Conservation (phyloP, 768 basidiomycete species). For the Gyrodon lividus region DNA sequence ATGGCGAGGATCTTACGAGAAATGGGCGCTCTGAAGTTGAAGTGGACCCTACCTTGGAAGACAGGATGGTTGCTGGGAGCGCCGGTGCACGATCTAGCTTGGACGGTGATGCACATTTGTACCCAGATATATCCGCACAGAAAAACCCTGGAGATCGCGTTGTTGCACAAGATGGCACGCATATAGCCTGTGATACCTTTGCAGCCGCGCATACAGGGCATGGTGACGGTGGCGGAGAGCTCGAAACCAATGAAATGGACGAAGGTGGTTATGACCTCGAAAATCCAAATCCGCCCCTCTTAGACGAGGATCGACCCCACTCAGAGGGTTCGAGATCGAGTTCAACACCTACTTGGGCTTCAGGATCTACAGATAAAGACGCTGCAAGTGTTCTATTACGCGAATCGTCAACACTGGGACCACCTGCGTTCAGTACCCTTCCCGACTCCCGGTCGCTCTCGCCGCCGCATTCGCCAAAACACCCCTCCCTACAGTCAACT, state of each 20-base stretch:
- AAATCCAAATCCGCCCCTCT: background rate
- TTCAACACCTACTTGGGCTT: background rate
- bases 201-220: background rate
- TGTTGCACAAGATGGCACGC: background rate
- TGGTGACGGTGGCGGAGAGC: background rate
- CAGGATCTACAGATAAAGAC: background rate
- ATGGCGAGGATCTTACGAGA: background rate
- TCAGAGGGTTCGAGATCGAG: background rate
- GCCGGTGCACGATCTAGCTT: background rate
- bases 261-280: too few species aligned
- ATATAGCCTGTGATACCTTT: background rate
- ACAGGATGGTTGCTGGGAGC: background rate
- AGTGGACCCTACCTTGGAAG: background rate
- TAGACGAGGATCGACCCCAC: background rate
- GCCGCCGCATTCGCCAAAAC: background rate
- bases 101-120: background rate
- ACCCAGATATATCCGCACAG: background rate
- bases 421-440: constrained; percentile 17
- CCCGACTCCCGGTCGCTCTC: constrained; percentile 21
- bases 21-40: background rate
- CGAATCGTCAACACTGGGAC: constrained; percentile 6
- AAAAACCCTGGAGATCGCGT: too few species aligned
- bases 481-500: background rate
- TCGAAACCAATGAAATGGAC: background rate
- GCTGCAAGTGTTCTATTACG: too few species aligned